Conservation (phyloP, 2,329 filamentous ascomycete genomes). For the Fusarium coffeatum region DNA sequence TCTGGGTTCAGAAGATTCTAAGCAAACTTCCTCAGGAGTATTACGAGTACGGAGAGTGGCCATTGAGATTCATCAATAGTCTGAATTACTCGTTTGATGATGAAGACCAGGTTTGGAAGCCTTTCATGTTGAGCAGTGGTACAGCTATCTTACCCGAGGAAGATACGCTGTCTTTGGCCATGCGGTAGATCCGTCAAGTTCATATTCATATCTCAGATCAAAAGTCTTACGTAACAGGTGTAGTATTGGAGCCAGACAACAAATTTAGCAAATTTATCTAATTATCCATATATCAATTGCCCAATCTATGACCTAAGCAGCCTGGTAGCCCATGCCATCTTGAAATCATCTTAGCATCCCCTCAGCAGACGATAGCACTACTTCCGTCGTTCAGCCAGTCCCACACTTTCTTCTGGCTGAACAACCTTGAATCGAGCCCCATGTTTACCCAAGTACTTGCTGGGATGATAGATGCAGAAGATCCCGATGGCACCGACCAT, state of each 20-base stretch:
- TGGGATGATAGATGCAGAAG: slow-evolving; percentile 63
- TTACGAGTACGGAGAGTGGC: slow-evolving; percentile 51
- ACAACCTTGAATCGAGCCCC: slow-evolving; percentile 8
- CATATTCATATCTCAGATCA: too few relatives aligned
- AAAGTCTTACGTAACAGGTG: too few relatives aligned
- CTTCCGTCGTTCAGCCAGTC: slow-evolving; percentile 1
- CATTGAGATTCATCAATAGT: slow-evolving; percentile 40
- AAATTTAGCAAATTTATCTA: too few relatives aligned
- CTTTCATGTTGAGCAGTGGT: slow-evolving; percentile 35
- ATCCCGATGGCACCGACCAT: slow-evolving; percentile 60
- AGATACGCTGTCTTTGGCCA: not conserved
- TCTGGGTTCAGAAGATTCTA: slow-evolving; percentile 55
- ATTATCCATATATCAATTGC: too few relatives aligned
- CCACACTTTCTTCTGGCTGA: slow-evolving; percentile 16
- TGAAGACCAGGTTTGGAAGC: slow-evolving; percentile 41
- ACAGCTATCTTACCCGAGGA: slow-evolving; percentile 13
- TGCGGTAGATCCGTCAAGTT: slow-evolving; percentile 7
- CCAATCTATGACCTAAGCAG: too few relatives aligned
- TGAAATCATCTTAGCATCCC: too few relatives aligned
- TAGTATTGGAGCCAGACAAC: too few relatives aligned
- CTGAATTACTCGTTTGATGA: slow-evolving; percentile 41
- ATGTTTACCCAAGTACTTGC: slow-evolving; percentile 50
- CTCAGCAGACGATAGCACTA: not conserved
- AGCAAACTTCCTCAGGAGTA: slow-evolving; percentile 49
- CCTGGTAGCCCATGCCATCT: too few relatives aligned